These are phyloP conservation scores for Lactarius trivialis DNA, from an alignment of 768 basidiomycete genomes.

Conservation along the genomic window DNA sequence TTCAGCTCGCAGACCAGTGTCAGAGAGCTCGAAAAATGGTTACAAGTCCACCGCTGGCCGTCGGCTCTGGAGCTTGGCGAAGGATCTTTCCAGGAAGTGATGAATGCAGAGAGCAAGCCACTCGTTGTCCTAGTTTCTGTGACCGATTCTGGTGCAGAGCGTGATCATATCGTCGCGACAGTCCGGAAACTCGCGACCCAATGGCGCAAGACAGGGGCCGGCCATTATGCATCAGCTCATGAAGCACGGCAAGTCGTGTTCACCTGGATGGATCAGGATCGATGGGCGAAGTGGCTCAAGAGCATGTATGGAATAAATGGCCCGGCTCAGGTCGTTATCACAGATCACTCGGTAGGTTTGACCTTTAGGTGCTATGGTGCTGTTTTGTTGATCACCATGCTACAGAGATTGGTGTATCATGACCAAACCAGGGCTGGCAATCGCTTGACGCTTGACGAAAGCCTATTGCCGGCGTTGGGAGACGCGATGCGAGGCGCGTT, in stretches of 20 bases:
- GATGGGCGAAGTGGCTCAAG: constrained; percentile 87
- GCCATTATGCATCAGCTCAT: constrained; percentile 22
- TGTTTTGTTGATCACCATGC: constrained; percentile 2
- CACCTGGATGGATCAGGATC: constrained; percentile 80
- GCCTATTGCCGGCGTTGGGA: constrained; percentile 66
- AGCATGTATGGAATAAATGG: constrained; percentile 74
- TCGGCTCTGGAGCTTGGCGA: constrained; percentile 66
- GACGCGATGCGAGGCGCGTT: constrained; percentile 49
- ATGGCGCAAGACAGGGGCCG: constrained; percentile 48
- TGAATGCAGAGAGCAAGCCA: constrained; percentile 71
- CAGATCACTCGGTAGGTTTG: constrained; percentile 71
- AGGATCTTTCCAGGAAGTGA: constrained; percentile 76
- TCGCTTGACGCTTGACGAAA: constrained; percentile 49
- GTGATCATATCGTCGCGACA: constrained; percentile 39
- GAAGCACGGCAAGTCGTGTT: constrained; percentile 62
- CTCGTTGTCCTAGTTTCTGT: constrained; percentile 72
- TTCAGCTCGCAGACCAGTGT: constrained; percentile 19
- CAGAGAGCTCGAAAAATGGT: constrained; percentile 38
- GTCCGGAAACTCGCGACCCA: constrained; percentile 47
- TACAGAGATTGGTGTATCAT: constrained; percentile 69
- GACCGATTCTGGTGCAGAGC: constrained; percentile 28
- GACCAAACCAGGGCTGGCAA: constrained; percentile 53
- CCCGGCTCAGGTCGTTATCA: constrained; percentile 51
- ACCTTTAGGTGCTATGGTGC: neutral
- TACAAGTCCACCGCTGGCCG: constrained; percentile 66